Percentiles rank a stretch among this genome's conserved stretches.
phyloP scores from a whole-genome alignment of 169 alveolate species.

The Plasmodium gonderi region DNA sequence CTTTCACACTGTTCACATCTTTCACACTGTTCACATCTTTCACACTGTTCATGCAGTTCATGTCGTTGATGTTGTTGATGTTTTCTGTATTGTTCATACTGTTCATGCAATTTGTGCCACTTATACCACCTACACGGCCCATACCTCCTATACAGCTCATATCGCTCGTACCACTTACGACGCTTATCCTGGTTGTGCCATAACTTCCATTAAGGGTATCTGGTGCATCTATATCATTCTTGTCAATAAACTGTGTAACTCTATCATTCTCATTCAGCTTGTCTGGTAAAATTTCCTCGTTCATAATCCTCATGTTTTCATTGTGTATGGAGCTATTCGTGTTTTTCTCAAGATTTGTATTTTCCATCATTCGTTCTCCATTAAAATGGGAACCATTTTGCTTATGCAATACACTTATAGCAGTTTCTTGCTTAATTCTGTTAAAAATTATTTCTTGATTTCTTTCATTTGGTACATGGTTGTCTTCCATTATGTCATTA shows the following conservation, averaged over 20 bases:
- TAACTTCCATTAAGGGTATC: no score
- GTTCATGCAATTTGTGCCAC: not conserved
- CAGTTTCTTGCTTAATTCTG: not conserved
- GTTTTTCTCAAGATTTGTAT: not conserved
- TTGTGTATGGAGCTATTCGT: not conserved
- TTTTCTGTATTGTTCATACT: not conserved
- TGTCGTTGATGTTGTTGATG: not conserved
- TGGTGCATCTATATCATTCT: no score
- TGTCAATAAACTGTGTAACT: not conserved
- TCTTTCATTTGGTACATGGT: not conserved
- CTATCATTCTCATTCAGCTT: not conserved
- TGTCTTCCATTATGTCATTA: constrained; percentile 6
- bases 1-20: not conserved
- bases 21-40: not conserved
- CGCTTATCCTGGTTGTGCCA: no score
- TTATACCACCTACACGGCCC: not conserved
- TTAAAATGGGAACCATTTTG: not conserved
- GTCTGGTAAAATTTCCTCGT: not conserved
- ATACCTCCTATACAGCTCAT: not conserved
- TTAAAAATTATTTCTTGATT: not conserved
- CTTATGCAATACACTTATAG: not conserved
- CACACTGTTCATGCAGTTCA: not conserved
- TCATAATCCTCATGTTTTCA: not conserved
- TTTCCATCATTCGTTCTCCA: not conserved
- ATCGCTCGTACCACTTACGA: not conserved